Conservation (phyloP, 345 rosid species). For the Bruguiera sexangula region DNA sequence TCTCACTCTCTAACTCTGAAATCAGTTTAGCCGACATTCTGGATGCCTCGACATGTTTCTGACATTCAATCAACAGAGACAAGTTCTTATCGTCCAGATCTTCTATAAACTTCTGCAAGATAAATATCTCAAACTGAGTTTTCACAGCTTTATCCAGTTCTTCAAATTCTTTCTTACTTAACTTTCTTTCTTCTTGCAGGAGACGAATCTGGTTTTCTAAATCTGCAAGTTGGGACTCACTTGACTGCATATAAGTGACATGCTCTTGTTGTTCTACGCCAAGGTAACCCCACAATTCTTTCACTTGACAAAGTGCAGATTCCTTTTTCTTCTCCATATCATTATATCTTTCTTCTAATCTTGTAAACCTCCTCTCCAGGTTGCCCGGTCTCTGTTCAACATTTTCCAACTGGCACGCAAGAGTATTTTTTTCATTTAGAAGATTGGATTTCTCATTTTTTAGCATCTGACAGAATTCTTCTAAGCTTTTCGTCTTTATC, state of each 20-base stretch:
- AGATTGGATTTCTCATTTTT: constrained; percentile 27
- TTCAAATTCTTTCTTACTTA: constrained; percentile 53
- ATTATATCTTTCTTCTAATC: constrained; percentile 34
- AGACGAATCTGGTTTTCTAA: constrained; percentile 60
- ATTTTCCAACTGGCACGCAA: constrained; percentile 25
- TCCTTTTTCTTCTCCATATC: constrained; percentile 27
- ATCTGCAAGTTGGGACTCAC: constrained; percentile 59
- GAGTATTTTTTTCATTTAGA: constrained; percentile 20
- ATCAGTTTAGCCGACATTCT: constrained; percentile 27
- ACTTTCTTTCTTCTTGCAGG: constrained; percentile 61
- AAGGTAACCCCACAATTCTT: constrained; percentile 46
- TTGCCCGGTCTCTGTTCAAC: constrained; percentile 45
- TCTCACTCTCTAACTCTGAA: constrained; percentile 29
- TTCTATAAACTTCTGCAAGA: constrained; percentile 33
- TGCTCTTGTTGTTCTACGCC: constrained; percentile 58
- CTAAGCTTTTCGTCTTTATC: constrained; percentile 24
- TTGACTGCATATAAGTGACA: constrained; percentile 44
- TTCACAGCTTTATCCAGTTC: constrained; percentile 59
- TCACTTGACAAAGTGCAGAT: constrained; percentile 16
- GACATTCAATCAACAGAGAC: constrained; percentile 27
- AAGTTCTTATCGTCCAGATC: constrained; percentile 33
- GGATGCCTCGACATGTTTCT: constrained; percentile 30
- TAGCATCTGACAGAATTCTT: constrained; percentile 26
- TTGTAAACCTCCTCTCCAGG: constrained; percentile 62
- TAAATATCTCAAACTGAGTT: constrained; percentile 32